Conservation (phyloP, 2,329 filamentous ascomycete genomes). For the Camillea tinctor region DNA sequence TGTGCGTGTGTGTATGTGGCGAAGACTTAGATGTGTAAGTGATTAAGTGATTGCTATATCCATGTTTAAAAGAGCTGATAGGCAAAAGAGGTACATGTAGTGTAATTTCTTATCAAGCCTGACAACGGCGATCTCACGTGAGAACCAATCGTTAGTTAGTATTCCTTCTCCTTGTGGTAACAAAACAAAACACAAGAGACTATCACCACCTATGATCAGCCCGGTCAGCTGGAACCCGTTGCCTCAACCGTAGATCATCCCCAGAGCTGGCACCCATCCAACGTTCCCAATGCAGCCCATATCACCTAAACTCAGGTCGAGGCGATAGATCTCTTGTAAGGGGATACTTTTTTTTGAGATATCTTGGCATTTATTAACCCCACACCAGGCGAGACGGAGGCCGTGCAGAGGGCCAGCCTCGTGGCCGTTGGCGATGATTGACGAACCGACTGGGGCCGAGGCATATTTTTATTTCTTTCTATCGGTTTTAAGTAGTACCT, state of each 20-base stretch:
- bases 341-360: no score
- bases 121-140: neutral
- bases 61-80: neutral
- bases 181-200: no score
- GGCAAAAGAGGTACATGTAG: neutral
- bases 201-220: neutral
- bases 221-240: neutral
- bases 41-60: neutral
- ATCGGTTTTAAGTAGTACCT: neutral
- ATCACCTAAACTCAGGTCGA: neutral
- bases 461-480: neutral
- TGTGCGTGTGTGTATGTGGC: no score
- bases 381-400: neutral
- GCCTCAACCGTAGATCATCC: neutral
- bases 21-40: no score
- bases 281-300: neutral
- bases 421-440: no score
- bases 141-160: neutral
- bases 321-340: neutral
- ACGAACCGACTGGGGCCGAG: neutral
- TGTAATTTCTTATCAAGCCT: neutral
- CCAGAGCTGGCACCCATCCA: no score
- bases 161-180: no score
- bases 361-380: neutral
- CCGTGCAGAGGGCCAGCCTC: no score